Percentiles rank a stretch among this genome's conserved stretches.
These are phyloP conservation scores for Phytophthora crassamura DNA, from an alignment of 352 stramenopile genomes.

Conservation along the genomic window DNA sequence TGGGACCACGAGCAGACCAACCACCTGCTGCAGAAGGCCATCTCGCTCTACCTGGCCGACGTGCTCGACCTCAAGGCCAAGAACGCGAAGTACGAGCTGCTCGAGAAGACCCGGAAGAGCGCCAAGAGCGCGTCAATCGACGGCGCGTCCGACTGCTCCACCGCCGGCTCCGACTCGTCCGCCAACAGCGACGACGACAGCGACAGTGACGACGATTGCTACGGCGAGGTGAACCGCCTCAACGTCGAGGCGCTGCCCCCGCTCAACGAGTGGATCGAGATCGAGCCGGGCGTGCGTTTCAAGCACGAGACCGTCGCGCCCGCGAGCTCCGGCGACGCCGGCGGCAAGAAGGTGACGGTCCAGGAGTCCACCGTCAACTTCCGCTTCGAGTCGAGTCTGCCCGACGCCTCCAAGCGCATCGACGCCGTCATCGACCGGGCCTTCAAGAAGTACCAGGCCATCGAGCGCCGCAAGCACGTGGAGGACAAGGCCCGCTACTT, in stretches of 20 bases:
- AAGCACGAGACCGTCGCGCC: slow-evolving; percentile 36
- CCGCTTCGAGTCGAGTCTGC: slow-evolving; percentile 31
- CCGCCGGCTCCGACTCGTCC: slow-evolving; percentile 25
- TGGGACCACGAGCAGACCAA: slow-evolving; percentile 47
- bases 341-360: slow-evolving; percentile 23
- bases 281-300: slow-evolving; percentile 39
- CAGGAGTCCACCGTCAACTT: slow-evolving; percentile 37
- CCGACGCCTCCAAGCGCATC: slow-evolving; percentile 46
- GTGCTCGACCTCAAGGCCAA: slow-evolving; percentile 44
- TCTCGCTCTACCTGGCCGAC: slow-evolving; percentile 50
- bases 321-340: no score
- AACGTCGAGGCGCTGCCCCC: slow-evolving; percentile 46
- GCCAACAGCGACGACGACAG: slow-evolving; percentile 30
- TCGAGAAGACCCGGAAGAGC: slow-evolving; percentile 28
- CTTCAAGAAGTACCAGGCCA: slow-evolving; percentile 46
- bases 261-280: slow-evolving; percentile 51
- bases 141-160: slow-evolving; percentile 26
- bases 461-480: slow-evolving; percentile 37
- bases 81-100: slow-evolving; percentile 49
- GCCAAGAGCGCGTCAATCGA: slow-evolving; percentile 8
- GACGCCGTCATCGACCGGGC: slow-evolving; percentile 44
- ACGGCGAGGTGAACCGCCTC: slow-evolving; percentile 43
- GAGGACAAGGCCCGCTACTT: slow-evolving; percentile 55
- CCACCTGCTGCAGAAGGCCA: slow-evolving; percentile 56
- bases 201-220: slow-evolving; percentile 27